Base-by-base conservation (phyloP, 495 filamentous ascomycete genomes). In the Aspergillus conjunctus region DNA sequence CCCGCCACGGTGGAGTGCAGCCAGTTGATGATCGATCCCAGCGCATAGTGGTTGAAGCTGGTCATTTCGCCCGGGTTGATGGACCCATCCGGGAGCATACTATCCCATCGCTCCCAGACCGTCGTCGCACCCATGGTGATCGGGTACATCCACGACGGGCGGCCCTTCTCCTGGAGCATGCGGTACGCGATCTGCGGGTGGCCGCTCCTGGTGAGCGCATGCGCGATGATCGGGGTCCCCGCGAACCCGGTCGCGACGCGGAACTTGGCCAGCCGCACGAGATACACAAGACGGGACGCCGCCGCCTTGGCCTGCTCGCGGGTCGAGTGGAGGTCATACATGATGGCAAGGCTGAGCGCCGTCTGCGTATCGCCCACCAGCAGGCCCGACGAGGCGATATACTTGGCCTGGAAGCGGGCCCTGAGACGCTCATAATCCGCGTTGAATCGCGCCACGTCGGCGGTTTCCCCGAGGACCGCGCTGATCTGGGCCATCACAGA, bases 21-120 rank as follows among this genome's bases (percentile, higher is more conserved):
- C 70, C 70, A 75, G 31, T 70, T 68, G 26, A 62, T 54, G 5
- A 82, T 72, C 3, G 74, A 71, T 3, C 80, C 80, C 7, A 83
- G 62, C 0, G 79, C 77, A 56, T 83, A 81, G 59, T 81, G 78
- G 49, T 83, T 85, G 62, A 86, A 86, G 15, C 77, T 80, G 4
- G 79, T 82, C 83, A 86, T 85, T 21, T 73, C 54, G 1, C 80
- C 82, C 0, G 79, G 76, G 59, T 86, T 85, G 30, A 85, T 71
- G 1, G 69, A 70, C 1, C 82, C 81, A 61, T 85, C 73, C 0
- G 79, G 76, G 3, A 83, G 69, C 62, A 86, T 76, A 31, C 74
- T 78, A 56, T 85, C 78, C 83, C 83, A 85, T 6, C 83, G 71
- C 66, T 86, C 83, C 83, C 81, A 85, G 1, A 79, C 77, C 2